Evolutionary conservation across 495 filamentous ascomycete species (phyloP).

Genomic region (Aspergillus hancockii): DNA sequence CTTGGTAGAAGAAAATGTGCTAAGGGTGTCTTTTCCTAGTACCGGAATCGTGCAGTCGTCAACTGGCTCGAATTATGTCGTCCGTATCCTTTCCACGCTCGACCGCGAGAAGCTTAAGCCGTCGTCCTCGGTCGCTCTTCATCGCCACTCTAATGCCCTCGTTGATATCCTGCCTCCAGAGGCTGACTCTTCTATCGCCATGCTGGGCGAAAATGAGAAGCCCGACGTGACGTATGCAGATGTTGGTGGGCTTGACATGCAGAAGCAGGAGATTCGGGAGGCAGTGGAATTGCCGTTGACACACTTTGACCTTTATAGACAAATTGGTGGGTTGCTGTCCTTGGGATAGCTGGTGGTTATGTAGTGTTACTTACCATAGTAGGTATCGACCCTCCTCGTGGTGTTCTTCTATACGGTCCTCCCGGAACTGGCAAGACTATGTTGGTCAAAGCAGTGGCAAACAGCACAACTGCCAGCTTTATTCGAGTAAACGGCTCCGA

Average conservation of each 20-base stretch:
- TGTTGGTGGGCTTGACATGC: slow-evolving; percentile 97
- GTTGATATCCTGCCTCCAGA: slow-evolving; percentile 98
- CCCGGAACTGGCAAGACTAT: slow-evolving; percentile 98
- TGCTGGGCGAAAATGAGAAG: slow-evolving; percentile 95
- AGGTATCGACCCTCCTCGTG: slow-evolving; percentile 96
- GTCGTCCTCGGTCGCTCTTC: slow-evolving; percentile 93
- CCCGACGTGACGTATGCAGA: slow-evolving; percentile 98
- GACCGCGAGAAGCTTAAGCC: slow-evolving; percentile 97
- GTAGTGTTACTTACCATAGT: slow-evolving; percentile 25
- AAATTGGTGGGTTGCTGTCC: slow-evolving; percentile 63
- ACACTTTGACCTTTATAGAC: slow-evolving; percentile 97
- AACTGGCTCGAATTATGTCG: slow-evolving; percentile 98
- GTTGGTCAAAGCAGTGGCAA: slow-evolving; percentile 97
- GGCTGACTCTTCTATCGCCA: slow-evolving; percentile 97
- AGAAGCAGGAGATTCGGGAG: slow-evolving; percentile 98
- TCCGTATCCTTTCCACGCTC: slow-evolving; percentile 96
- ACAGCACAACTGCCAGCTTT: slow-evolving; percentile 96
- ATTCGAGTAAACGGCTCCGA: slow-evolving; percentile 98
- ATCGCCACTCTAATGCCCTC: slow-evolving; percentile 96
- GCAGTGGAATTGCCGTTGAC: slow-evolving; percentile 95
- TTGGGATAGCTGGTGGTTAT: neutral
- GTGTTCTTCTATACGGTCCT: slow-evolving; percentile 93
- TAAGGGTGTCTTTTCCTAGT: slow-evolving; percentile 50
- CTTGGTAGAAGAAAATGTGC: neutral
- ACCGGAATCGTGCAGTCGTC: slow-evolving; percentile 98